Percentiles rank a stretch among this genome's conserved stretches.
Evolutionary conservation across 352 stramenopile species (phyloP).

Genomic region (Chrysophaeum taylorii): DNA sequence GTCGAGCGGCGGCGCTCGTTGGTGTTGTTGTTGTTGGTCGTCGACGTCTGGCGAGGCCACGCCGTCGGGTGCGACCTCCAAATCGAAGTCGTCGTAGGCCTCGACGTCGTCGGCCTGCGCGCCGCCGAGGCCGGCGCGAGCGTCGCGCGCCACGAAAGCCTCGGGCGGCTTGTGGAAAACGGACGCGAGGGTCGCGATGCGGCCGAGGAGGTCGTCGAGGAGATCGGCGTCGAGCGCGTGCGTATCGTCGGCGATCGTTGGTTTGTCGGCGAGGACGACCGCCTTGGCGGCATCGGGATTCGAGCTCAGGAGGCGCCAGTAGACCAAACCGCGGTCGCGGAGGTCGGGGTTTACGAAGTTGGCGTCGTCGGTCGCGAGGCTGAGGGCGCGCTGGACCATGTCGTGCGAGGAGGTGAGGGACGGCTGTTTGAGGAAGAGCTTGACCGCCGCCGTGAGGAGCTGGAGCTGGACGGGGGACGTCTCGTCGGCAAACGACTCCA

Average conservation of each 20-base stretch:
- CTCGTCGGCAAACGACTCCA: conserved; percentile 97
- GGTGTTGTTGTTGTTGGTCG: conserved; percentile 2
- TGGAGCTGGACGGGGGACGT: conserved; percentile 88
- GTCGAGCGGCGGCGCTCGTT: too few relatives aligned
- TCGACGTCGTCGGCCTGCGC: conserved; percentile 40
- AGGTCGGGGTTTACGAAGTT: conserved; percentile 93
- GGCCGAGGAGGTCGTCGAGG: conserved; percentile 86
- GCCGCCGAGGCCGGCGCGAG: conserved; percentile 32
- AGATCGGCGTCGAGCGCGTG: conserved; percentile 83
- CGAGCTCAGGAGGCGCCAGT: conserved; percentile 94
- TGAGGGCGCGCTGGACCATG: conserved; percentile 94
- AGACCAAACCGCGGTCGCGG: conserved; percentile 96
- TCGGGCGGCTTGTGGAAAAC: conserved; percentile 96
- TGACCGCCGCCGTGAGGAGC: conserved; percentile 94
- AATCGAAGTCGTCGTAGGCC: conserved; percentile 55
- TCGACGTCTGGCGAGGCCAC: conserved; percentile 26
- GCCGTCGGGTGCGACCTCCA: conserved; percentile 40
- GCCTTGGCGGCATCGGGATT: conserved; percentile 94
- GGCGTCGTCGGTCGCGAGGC: conserved; percentile 93
- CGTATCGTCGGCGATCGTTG: conserved; percentile 97
- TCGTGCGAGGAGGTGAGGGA: conserved; percentile 51
- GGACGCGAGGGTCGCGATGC: conserved; percentile 91
- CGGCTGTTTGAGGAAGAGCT: conserved; percentile 92
- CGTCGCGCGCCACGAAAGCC: conserved; percentile 63
- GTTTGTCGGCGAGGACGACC: conserved; percentile 94